phyloP scores from a whole-genome alignment of 768 basidiomycete species.

The Lactarius tabidus region DNA sequence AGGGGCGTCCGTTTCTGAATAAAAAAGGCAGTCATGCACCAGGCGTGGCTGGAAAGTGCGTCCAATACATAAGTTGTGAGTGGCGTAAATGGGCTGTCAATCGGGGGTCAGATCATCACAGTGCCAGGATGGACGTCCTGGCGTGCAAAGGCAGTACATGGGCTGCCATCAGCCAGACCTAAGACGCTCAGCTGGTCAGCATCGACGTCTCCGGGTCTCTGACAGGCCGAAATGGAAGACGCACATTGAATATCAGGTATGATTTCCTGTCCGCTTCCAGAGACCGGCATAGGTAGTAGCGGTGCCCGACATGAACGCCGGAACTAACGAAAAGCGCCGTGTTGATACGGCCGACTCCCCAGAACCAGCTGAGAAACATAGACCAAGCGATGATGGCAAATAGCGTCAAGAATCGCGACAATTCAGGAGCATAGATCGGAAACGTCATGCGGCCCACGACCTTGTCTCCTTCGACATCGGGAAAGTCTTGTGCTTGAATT shows the following conservation, averaged over 20 bases:
- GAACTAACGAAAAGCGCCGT: constrained; percentile 18
- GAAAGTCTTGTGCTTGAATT: constrained; percentile 29
- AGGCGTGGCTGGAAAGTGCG: constrained; percentile 15
- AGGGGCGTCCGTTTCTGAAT: neutral
- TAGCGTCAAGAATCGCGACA: constrained; percentile 25
- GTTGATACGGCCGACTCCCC: constrained; percentile 24
- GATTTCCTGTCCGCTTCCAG: constrained; percentile 22
- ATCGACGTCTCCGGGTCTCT: constrained; percentile 9
- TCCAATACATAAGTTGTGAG: constrained; percentile 20
- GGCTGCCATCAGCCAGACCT: constrained; percentile 26
- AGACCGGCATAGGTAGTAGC: constrained; percentile 23
- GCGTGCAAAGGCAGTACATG: constrained; percentile 25
- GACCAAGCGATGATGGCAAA: constrained; percentile 27
- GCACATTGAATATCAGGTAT: constrained; percentile 28
- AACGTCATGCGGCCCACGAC: constrained; percentile 26
- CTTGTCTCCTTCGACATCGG: constrained; percentile 29
- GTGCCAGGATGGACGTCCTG: constrained; percentile 20
- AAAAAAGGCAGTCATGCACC: constrained; percentile 20
- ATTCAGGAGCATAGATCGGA: constrained; percentile 26
- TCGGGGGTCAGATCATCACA: constrained; percentile 17
- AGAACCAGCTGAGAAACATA: constrained; percentile 24
- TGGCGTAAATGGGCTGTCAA: constrained; percentile 25
- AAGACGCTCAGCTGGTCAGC: constrained; percentile 14
- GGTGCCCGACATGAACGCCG: constrained; percentile 26
- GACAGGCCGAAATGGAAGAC: constrained; percentile 9